A percentile compares a stretch with the other conserved stretches of the same genome.
phyloP scores from a whole-genome alignment of 2,329 filamentous ascomycete species.

The Drechslerella dactyloides region DNA sequence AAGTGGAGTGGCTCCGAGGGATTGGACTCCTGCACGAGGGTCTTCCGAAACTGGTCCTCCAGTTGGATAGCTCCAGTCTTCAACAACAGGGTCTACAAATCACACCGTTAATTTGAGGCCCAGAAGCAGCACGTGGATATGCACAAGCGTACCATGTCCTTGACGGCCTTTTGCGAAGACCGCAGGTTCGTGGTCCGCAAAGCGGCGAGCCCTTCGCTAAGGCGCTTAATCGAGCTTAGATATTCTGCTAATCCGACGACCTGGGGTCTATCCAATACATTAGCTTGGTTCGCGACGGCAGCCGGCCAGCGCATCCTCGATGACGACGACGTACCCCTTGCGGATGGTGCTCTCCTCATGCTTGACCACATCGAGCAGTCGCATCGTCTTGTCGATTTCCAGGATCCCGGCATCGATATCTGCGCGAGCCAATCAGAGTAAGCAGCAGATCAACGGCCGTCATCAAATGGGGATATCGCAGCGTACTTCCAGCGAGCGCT shows the following conservation, averaged over 20 bases:
- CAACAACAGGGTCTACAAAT: slow-evolving; percentile 64
- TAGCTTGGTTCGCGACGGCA: slow-evolving; percentile 15
- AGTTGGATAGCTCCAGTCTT: slow-evolving; percentile 81
- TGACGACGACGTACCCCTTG: slow-evolving; percentile 65
- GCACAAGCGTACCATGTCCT: slow-evolving; percentile 52
- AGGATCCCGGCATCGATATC: slow-evolving; percentile 85
- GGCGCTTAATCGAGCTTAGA: slow-evolving; percentile 84
- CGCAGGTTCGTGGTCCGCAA: slow-evolving; percentile 89
- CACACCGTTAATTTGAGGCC: slow-evolving; percentile 9
- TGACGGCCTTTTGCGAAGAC: slow-evolving; percentile 80
- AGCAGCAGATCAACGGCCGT: neutral
- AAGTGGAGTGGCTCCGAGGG: slow-evolving; percentile 89
- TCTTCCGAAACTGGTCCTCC: slow-evolving; percentile 80
- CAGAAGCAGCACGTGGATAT: neutral
- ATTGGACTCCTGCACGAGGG: slow-evolving; percentile 77
- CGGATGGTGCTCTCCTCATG: slow-evolving; percentile 91
- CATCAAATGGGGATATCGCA: slow-evolving; percentile 55
- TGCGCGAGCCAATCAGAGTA: slow-evolving; percentile 56
- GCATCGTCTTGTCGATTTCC: slow-evolving; percentile 84
- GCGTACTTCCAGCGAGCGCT: slow-evolving; percentile 79
- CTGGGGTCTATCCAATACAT: slow-evolving; percentile 66
- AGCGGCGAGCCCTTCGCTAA: slow-evolving; percentile 81
- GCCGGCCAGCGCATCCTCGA: slow-evolving; percentile 32
- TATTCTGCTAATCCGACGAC: slow-evolving; percentile 83
- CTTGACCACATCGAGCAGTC: slow-evolving; percentile 90